Base-by-base conservation (phyloP, 768 basidiomycete species). In the Clitopilus passeckerianus region DNA sequence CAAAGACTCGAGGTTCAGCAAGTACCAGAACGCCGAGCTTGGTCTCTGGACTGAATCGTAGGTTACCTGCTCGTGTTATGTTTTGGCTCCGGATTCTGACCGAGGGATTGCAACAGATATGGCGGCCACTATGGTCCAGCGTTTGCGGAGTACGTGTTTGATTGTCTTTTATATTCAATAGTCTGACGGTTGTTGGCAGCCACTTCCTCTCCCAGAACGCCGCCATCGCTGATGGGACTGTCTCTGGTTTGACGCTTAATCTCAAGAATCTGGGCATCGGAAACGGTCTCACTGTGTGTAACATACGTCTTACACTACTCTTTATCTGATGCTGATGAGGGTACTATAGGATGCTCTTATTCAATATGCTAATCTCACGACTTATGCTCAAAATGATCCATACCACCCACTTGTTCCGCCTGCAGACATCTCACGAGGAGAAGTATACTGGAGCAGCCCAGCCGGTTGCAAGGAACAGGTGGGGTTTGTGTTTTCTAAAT, bases 41-140 rank as follows among this genome's bases (percentile, higher is more conserved):
- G 85, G 80, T 1, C 70, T 86, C 54, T 87, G 86, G 86, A 84
- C 85, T 0, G 85, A 86, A 68, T 86, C 84, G 74, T 82, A 61
- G 60, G 74, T 35, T 30, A 4, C 7, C 27, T 30, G 27, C 27
- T 30, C 27, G 27, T 30, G 7, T 30, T 30, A 3, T 30, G 27
- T 30, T 30, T 30, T 30, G 4, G 27, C 27, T 30, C 27, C 27
- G 27, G 27, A 30, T 30, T 33, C 24, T 22, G 5, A 46, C 15
- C 24, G 16, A 20, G 37, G 20, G 35, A 53, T 33, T 35, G 12
- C 24, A 46, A 5, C 60, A 86, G 86, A 43, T 89, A 87, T 62
- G 87, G 87, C 37, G 86, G 87, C 1, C 87, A 89, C 63, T 89
- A 86, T 66, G 87, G 83, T 1, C 87, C 87, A 0, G 76, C 80